A percentile compares a stretch with the other conserved stretches of the same genome.
Conservation (phyloP, 768 basidiomycete species). For the Suillus ampliporus region DNA sequence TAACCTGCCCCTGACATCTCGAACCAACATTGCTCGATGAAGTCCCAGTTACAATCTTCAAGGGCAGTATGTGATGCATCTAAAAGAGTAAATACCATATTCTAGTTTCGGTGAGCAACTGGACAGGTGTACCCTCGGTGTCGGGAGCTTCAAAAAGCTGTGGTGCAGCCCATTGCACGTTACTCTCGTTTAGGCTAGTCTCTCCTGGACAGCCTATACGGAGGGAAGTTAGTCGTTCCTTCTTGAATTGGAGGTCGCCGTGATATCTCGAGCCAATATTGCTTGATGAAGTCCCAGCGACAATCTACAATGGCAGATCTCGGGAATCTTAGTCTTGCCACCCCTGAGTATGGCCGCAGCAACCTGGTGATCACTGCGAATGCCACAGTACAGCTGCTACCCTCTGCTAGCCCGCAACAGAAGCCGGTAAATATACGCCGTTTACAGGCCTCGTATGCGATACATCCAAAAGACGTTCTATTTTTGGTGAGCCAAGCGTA, state of each 20-base stretch:
- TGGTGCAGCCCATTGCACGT: too few relatives aligned
- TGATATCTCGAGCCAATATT: constrained; percentile 38
- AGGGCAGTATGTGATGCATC: neutral
- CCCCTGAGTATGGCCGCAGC: constrained; percentile 16
- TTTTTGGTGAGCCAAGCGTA: neutral
- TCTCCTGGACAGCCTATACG: too few relatives aligned
- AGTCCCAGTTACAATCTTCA: neutral
- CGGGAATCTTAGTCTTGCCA: constrained; percentile 19
- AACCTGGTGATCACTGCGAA: constrained; percentile 2
- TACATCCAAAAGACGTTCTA: constrained; percentile 11
- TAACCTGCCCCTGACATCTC: too few relatives aligned
- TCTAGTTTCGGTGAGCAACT: neutral
- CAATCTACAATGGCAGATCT: constrained; percentile 43
- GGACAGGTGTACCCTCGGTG: neutral
- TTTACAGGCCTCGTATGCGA: neutral
- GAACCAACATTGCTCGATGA: neutral
- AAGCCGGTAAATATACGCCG: neutral
- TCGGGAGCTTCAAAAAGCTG: constrained; percentile 14
- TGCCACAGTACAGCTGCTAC: neutral
- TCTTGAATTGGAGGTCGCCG: too few relatives aligned
- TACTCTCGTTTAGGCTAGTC: too few relatives aligned
- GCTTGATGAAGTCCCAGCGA: constrained; percentile 47
- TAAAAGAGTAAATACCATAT: constrained; percentile 15
- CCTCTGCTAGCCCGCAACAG: too few relatives aligned
- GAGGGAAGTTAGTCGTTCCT: too few relatives aligned